Evolutionary conservation across 768 basidiomycete genomes (phyloP), one percentile per base, ranked within the genome.

Genomic region (Chalciporus pseudorubinellus): DNA sequence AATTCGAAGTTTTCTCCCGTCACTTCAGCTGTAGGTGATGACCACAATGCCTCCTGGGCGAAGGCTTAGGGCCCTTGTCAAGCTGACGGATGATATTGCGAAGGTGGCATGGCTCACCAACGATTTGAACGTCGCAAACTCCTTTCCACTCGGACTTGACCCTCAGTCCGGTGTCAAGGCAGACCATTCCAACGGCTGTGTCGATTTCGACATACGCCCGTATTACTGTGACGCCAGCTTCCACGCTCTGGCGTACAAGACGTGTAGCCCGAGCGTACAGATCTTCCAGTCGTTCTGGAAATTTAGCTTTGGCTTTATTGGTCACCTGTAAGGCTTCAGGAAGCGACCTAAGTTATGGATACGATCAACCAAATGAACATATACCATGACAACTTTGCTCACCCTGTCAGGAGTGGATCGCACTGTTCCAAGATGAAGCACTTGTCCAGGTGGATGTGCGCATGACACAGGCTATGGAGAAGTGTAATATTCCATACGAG

Each of bases 161-260:
- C 50, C 66, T 67, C 50, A 80, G 68, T 22, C 77, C 82, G 3
- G 73, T 72, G 46, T 82, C 74, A 20, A 86, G 67, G 58, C 83
- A 85, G n/a, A 65, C 60, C 57, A 77, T 74, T 19, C 73, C 69
- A n/a, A 84, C 80, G 14, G 73, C 71, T 3, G 63, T 67, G 60
- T 85, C 85, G 11, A 84, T 76, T 66, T 86, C 84, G 43, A 86
- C 81, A 62, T 82, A 83, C n/a, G 84, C 83, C 16, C 82, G 78
- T 76, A 84, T 84, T 13, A 73, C 70, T 24, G 83, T 85, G 38
- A 84, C 82, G n/a, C 84, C 82, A 47, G 74, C 74, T 58, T 79
- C 74, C 44, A 85, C 70, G 58, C 82, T 83, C 60, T 83, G 77
- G 34, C 72, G 64, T 53, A 86, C 77, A 18, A 86, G 69, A 44